These are phyloP conservation scores for Lablab purpureus DNA, from an alignment of 306 rosid genomes.

Conservation along the genomic window DNA sequence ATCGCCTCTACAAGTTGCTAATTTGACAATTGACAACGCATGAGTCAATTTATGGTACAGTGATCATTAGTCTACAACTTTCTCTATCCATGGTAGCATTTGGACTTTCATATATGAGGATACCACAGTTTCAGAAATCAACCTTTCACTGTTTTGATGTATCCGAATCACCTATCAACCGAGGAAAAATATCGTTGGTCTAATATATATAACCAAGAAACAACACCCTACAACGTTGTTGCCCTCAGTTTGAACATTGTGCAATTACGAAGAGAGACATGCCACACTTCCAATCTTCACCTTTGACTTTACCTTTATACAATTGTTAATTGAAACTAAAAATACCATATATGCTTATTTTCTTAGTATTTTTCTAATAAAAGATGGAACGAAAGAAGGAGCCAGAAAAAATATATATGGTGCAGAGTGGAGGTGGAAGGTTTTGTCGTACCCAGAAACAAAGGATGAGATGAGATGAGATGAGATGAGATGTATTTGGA, in stretches of 20 bases:
- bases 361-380: conserved; percentile 4
- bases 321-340: background rate
- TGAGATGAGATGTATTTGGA: background rate
- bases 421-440: background rate
- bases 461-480: background rate
- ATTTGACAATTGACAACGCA: background rate
- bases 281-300: background rate
- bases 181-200: background rate
- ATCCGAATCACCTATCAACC: background rate
- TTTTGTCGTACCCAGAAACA: background rate
- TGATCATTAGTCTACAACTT: background rate
- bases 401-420: background rate
- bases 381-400: background rate
- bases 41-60: background rate
- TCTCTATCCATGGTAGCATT: background rate
- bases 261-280: background rate
- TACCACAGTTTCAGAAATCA: background rate
- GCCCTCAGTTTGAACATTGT: background rate
- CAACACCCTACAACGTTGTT: background rate
- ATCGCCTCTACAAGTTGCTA: background rate
- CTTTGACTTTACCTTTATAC: background rate
- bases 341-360: background rate
- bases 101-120: background rate
- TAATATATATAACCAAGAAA: background rate
- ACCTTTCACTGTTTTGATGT: background rate